phyloP scores from a whole-genome alignment of 2,329 filamentous ascomycete species.

The Diplodia sapinea region DNA sequence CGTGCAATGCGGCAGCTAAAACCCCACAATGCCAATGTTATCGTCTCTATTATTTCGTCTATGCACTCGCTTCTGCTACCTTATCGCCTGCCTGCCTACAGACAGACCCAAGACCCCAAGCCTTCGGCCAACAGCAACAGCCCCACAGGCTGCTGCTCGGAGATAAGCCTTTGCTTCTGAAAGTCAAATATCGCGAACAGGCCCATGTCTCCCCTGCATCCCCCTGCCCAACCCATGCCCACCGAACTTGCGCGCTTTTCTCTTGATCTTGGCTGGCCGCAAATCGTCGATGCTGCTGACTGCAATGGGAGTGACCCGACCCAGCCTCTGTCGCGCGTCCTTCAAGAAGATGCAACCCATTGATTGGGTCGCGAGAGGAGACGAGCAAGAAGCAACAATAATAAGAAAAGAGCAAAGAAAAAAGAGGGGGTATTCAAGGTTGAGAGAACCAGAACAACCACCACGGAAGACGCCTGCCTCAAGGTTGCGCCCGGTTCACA shows the following conservation, averaged over 20 bases:
- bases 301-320: background rate
- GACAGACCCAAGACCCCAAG: too few relatives aligned
- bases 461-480: conserved; percentile 10
- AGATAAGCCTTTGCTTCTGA: conserved; percentile 1
- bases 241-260: background rate
- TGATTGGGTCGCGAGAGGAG: background rate
- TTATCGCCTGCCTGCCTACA: background rate
- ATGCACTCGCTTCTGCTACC: conserved; percentile 7
- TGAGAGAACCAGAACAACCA: conserved; percentile 20
- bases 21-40: background rate
- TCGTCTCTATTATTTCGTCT: conserved; percentile 13
- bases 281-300: conserved; percentile 2
- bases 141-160: background rate
- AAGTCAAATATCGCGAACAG: background rate
- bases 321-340: conserved; percentile 4
- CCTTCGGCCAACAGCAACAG: too few relatives aligned
- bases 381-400: conserved; percentile 5
- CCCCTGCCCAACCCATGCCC: background rate
- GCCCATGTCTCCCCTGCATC: background rate
- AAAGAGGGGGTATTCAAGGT: conserved; percentile 25
- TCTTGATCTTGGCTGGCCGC: background rate
- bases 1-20: background rate
- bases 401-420: conserved; percentile 8
- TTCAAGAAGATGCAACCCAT: background rate
- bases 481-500: conserved; percentile 18